Conservation (phyloP, 306 rosid species). For the Senna tora region DNA sequence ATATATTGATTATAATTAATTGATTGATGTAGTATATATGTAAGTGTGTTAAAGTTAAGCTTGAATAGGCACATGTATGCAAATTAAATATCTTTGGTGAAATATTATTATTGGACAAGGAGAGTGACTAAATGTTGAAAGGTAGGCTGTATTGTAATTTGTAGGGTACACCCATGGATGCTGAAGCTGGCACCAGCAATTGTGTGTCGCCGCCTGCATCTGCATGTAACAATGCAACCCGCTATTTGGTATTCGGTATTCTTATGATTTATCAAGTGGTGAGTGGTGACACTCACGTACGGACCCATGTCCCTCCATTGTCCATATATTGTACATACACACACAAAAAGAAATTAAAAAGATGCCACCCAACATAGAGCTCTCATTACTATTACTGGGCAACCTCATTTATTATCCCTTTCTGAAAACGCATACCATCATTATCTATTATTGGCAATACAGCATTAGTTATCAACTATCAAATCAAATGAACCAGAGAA, state of each 20-base stretch:
- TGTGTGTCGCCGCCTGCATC: no score
- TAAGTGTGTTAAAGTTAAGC: background rate
- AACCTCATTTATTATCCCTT: background rate
- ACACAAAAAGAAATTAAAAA: no score
- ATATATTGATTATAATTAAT: background rate
- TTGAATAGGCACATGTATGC: background rate
- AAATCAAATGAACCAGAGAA: no score
- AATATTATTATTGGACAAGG: slow-evolving; percentile 19
- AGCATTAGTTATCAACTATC: background rate
- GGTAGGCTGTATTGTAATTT: slow-evolving; percentile 32
- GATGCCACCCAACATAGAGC: background rate
- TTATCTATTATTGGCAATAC: background rate
- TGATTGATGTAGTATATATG: background rate
- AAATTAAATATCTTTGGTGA: background rate
- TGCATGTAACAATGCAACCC: no score
- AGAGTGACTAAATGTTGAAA: slow-evolving; percentile 42
- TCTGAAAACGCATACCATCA: background rate
- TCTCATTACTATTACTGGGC: background rate
- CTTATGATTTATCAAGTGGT: no score
- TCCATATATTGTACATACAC: no score
- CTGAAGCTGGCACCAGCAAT: no score
- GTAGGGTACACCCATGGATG: slow-evolving; percentile 24
- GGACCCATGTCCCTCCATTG: no score
- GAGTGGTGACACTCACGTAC: no score
- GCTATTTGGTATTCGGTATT: no score